These are phyloP conservation scores for Saccharomyces hybrid DNA, from an alignment of 1,139 yeast species.

Conservation along the genomic window DNA sequence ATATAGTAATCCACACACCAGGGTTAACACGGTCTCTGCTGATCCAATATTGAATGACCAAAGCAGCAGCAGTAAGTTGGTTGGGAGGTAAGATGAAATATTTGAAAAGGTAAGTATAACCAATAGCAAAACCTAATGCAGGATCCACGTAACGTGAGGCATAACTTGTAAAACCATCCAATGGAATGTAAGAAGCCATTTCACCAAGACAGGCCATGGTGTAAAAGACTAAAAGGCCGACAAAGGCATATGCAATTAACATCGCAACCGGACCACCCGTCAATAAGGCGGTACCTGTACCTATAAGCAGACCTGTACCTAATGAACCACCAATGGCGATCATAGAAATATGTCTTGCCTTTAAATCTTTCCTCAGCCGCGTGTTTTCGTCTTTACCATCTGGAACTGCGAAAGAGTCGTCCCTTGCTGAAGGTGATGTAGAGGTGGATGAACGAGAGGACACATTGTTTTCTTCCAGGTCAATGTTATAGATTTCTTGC, in stretches of 20 bases:
- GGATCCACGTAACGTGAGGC: slow-evolving; percentile 63
- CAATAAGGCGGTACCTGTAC: slow-evolving; percentile 58
- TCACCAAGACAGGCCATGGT: slow-evolving; percentile 71
- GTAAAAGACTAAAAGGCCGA: slow-evolving; percentile 58
- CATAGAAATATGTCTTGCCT: slow-evolving; percentile 71
- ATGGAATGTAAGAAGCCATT: slow-evolving; percentile 64
- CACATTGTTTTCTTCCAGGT: neutral
- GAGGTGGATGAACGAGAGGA: neutral
- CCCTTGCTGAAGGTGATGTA: neutral
- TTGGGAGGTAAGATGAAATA: slow-evolving; percentile 63
- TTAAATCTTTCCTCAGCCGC: slow-evolving; percentile 50
- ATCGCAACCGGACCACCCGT: slow-evolving; percentile 67
- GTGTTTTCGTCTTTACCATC: slow-evolving; percentile 41
- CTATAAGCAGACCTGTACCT: slow-evolving; percentile 66
- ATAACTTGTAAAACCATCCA: slow-evolving; percentile 68
- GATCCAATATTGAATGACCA: slow-evolving; percentile 44
- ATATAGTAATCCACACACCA: slow-evolving; percentile 50
- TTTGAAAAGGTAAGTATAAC: slow-evolving; percentile 55
- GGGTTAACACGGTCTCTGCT: slow-evolving; percentile 39
- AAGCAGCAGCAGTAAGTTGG: slow-evolving; percentile 39
- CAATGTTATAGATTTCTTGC: neutral
- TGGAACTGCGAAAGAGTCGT: neutral
- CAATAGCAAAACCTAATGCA: slow-evolving; percentile 69
- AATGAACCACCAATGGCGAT: slow-evolving; percentile 54
- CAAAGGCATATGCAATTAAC: slow-evolving; percentile 50